Evolutionary conservation across 352 stramenopile species (phyloP), one percentile per base, ranked within the genome.

Genomic region (Phytophthora melonis): DNA sequence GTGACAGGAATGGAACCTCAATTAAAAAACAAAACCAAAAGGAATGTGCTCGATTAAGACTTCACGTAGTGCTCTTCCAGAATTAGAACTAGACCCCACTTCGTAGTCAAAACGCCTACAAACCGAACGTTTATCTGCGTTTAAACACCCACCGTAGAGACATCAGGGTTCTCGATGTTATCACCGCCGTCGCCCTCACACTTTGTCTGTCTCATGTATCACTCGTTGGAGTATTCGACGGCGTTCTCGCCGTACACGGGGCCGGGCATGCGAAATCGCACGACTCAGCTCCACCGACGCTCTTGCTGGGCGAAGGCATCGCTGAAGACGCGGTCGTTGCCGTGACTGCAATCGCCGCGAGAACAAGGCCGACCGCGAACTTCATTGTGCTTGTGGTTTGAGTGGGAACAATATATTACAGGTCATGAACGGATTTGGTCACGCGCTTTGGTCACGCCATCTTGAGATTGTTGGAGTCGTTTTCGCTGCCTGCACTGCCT

Each of bases 191-290:
- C 53, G 18, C 71, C 66, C 16, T 77, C 69, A 66, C 82, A 89
- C 34, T 77, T 57, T 1, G 68, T 66, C 43, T 77, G 70, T 4
- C 60, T 18, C 53, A 87, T 71, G 59, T 78, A 78, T 53, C 80
- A 87, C 53, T 65, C 47, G 61, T 82, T 87, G n/a, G 63, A 58
- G 55, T 87, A 87, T 34, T 68, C 73, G 13, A 70, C 55, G 6
- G 71, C 77, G 53, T 84, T 74, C 18, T 73, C 74, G 13, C 77
- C 75, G 25, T 54, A 75, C 30, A 82, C 72, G 1, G 79, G 75
- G 16, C 47, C 5, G 67, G 36, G 11, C 68, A 75, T 19, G 34
- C 56, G 18, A 63, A 47, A n/a, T 50, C 36, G 23, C 63, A 76
- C 4, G 13, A 43, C 39, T 39, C 63, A 41, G 19, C 58, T 49